A percentile compares a stretch with the other conserved stretches of the same genome.
Conservation (phyloP, 371 early-diverging fungal species). For the Umbelopsis sp. region DNA sequence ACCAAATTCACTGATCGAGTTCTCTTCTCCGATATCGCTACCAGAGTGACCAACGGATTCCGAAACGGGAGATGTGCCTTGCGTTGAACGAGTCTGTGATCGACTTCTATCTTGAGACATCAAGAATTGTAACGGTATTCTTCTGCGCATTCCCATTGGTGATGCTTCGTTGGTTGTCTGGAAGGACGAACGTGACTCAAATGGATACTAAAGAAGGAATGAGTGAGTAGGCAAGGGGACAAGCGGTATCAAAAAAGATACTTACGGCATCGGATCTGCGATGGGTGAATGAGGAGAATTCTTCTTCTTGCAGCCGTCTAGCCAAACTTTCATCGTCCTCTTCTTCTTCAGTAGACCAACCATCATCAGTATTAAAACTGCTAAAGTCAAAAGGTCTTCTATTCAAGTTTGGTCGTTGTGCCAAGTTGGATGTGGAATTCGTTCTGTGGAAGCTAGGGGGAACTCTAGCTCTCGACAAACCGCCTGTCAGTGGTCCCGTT, state of each 20-base stretch:
- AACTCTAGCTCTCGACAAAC: not conserved
- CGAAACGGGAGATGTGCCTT: no score
- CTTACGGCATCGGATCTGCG: not conserved
- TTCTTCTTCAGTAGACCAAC: not conserved
- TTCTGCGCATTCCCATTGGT: no score
- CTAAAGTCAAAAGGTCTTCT: not conserved
- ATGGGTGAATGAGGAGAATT: not conserved
- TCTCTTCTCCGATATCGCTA: no score
- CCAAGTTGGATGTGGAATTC: not conserved
- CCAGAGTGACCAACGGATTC: no score
- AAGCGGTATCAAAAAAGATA: not conserved
- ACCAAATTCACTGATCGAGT: no score
- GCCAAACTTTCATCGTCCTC: slow-evolving; percentile 2
- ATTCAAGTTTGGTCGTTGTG: not conserved
- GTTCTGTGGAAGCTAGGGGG: no score
- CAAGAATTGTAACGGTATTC: no score
- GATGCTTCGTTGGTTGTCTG: no score
- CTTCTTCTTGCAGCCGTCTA: slow-evolving; percentile 7
- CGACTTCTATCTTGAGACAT: no score
- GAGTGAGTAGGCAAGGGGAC: not conserved
- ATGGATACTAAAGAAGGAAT: no score
- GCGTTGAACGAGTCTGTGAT: no score
- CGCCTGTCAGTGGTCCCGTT: not conserved
- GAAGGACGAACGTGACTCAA: no score
- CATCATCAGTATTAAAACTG: not conserved